Evolutionary conservation across 1,284 basidiomycete species (phyloP).

Genomic region (Ceratobasidium theobromae): DNA sequence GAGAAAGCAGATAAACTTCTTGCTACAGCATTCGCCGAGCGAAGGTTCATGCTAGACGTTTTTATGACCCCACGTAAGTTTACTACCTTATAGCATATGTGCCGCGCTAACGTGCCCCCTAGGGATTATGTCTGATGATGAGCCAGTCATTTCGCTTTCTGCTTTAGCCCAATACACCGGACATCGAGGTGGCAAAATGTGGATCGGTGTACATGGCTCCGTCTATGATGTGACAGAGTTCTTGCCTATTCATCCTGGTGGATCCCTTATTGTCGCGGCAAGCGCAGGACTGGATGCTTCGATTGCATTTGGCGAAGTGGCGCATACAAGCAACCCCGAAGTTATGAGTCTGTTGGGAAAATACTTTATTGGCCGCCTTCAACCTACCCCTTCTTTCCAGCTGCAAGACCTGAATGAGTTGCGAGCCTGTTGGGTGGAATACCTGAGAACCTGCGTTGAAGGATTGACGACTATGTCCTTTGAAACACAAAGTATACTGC

Average conservation of each 20-base stretch:
- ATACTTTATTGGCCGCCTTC: conserved; percentile 31
- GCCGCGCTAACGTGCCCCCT: neutral
- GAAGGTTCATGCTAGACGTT: conserved; percentile 30
- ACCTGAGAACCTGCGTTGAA: conserved; percentile 19
- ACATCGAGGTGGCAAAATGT: conserved; percentile 29
- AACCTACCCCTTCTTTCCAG: conserved; percentile 19
- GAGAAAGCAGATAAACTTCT: conserved; percentile 27
- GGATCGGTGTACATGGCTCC: conserved; percentile 32
- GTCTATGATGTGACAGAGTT: conserved; percentile 32
- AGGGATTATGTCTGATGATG: conserved; percentile 24
- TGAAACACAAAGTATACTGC: conserved; percentile 20
- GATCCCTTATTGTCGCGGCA: conserved; percentile 30
- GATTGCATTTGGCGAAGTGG: conserved; percentile 29
- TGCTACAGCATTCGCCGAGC: conserved; percentile 27
- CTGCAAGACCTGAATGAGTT: conserved; percentile 12
- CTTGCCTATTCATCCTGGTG: conserved; percentile 30
- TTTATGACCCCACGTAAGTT: conserved; percentile 29
- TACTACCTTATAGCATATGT: neutral
- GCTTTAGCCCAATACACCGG: conserved; percentile 17
- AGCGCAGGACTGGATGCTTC: conserved; percentile 28
- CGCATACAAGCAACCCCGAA: conserved; percentile 31
- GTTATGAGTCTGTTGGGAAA: conserved; percentile 32
- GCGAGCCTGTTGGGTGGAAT: conserved; percentile 25
- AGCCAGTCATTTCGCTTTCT: conserved; percentile 25
- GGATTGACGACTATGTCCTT: conserved; percentile 30